Base-by-base conservation (phyloP, 768 basidiomycete genomes). In the Plicaturopsis crispa region DNA sequence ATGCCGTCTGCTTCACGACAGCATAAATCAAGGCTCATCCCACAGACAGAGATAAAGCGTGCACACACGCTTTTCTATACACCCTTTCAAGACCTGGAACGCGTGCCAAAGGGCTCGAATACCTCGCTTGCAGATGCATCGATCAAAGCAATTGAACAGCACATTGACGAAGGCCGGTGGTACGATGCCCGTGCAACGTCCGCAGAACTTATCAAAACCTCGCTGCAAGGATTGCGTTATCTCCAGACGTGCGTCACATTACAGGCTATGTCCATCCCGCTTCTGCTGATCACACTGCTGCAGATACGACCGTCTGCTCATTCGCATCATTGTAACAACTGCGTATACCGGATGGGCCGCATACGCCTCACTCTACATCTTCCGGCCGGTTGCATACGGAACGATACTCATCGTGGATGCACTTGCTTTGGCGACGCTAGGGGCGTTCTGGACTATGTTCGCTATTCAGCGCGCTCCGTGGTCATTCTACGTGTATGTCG, bases 341-440 rank as follows among this genome's bases (percentile, higher is more conserved):
- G 86, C 84, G 1, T 91, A 92, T 55, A 53, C 70, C 3, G 86
- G 86, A 37, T 92, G 88, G 85, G 75, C 75, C 14, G 77, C 75
- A 1, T 89, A 76, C 54, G 65, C 75, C 5, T 73, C 78, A 0
- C 54, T 76, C 4, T 78, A 67, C 31, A 66, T 87, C 5, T 59
- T 84, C 37, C 63, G 72, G 18, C 63, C 70, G n/a, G n/a, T n/a
- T n/a, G n/a, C n/a, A n/a, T 6, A 44, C 53, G 16, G 61, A 64
- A 14, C 39, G 26, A 31, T 44, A 39, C 4, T 12, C 14, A 22
- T 19, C 35, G 24, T n/a, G 26, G 38, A 35, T 24, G 55, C 24
- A 46, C 51, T 38, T 14, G 24, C 24, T 3, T 45, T 46, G 50
- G 48, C 34, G 35, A 48, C 59, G 3, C 31, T 72, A 5, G 18